These are phyloP conservation scores for Erodium texanum DNA, from an alignment of 441 rosid species.

Conservation along the genomic window DNA sequence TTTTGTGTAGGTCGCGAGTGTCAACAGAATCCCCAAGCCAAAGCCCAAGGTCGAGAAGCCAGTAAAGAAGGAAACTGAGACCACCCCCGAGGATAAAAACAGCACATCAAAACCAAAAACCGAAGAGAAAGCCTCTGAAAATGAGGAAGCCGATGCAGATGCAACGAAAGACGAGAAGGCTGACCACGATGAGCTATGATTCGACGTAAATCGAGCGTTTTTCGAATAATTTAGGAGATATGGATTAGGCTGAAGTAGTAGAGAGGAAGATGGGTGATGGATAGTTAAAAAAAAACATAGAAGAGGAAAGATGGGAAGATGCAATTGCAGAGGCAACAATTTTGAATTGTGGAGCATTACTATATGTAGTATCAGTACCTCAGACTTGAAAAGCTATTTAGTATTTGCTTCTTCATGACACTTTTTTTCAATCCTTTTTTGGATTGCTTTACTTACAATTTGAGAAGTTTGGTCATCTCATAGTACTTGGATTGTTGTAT, in stretches of 20 bases:
- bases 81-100: slow-evolving; percentile 21
- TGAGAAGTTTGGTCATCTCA: background rate
- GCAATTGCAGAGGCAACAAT: background rate
- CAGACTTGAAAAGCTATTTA: background rate
- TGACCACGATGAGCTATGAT: slow-evolving; percentile 65
- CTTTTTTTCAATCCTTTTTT: background rate
- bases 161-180: slow-evolving; percentile 21
- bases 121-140: slow-evolving; percentile 1
- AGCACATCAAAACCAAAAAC: slow-evolving; percentile 22
- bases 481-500: background rate
- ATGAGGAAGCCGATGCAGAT: slow-evolving; percentile 28
- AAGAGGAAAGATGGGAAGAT: background rate
- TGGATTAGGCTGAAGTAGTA: background rate
- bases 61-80: slow-evolving; percentile 41
- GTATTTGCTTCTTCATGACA: background rate
- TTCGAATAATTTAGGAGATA: background rate
- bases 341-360: background rate
- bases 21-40: slow-evolving; percentile 76
- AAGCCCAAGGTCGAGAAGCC: slow-evolving; percentile 76
- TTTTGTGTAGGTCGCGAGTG: slow-evolving; percentile 45
- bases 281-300: too few species aligned
- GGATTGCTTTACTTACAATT: background rate
- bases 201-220: background rate
- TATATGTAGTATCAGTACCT: too few species aligned
- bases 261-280: background rate